phyloP scores from a whole-genome alignment of 2,329 filamentous ascomycete species.

The Fonsecaea multimorphosa region DNA sequence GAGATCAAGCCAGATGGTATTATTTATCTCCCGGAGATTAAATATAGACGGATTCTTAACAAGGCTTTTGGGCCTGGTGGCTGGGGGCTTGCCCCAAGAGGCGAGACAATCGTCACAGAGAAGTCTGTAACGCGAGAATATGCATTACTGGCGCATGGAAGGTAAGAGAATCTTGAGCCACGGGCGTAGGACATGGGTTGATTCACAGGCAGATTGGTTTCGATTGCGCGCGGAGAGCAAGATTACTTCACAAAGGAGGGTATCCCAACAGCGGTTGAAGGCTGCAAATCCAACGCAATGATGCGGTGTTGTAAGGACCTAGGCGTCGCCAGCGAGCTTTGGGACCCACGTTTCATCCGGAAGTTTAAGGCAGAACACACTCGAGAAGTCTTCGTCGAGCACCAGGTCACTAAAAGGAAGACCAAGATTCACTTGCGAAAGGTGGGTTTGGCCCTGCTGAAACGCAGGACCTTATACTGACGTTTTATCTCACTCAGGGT shows the following conservation, averaged over 20 bases:
- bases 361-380: conserved; percentile 77
- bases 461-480: not conserved
- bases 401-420: conserved; percentile 83
- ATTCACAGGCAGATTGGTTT: conserved; percentile 71
- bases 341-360: conserved; percentile 91
- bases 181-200: not conserved
- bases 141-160: conserved; percentile 82
- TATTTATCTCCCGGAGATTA: conserved; percentile 95
- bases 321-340: conserved; percentile 91
- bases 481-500: conserved; percentile 53
- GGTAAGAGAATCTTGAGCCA: conserved; percentile 63
- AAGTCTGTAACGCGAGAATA: conserved; percentile 88
- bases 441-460: conserved; percentile 36
- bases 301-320: conserved; percentile 99
- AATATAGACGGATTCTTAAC: conserved; percentile 91
- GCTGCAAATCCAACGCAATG: conserved; percentile 95
- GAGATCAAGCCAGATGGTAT: conserved; percentile 99
- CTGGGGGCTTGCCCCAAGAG: conserved; percentile 90
- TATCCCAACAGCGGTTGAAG: conserved; percentile 92
- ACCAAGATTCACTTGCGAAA: conserved; percentile 86
- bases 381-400: conserved; percentile 88
- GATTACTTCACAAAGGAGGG: conserved; percentile 88
- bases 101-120: conserved; percentile 82
- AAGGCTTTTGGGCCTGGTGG: conserved; percentile 90
- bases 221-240: conserved; percentile 91